Conservation (phyloP, 257 asterid species). For the Linderniella brevidens region DNA sequence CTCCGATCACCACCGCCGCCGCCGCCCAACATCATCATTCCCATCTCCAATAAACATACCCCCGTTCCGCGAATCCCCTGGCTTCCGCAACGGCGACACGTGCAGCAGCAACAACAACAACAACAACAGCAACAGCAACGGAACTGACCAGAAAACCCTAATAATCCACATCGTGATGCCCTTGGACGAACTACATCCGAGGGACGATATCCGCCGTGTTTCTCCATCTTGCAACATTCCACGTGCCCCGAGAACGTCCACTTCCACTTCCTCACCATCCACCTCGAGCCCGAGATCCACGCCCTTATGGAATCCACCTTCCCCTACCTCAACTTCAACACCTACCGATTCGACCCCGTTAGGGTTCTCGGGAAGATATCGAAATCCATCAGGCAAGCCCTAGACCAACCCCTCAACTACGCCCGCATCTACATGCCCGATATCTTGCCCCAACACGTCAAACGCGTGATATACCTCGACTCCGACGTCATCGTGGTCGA, state of each 20-base stretch:
- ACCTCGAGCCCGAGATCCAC: constrained; percentile 27
- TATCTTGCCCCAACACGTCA: constrained; percentile 31
- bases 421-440: constrained; percentile 64
- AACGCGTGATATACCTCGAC: constrained; percentile 55
- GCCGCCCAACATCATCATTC: constrained; percentile 20
- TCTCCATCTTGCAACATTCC: constrained; percentile 63
- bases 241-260: constrained; percentile 66
- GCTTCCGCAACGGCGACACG: constrained; percentile 49
- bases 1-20: constrained; percentile 27
- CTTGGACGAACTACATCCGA: constrained; percentile 59
- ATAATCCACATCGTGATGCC: constrained; percentile 78
- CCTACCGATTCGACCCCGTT: constrained; percentile 41
- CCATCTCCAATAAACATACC: constrained; percentile 16
- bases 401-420: constrained; percentile 77
- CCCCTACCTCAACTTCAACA: constrained; percentile 51
- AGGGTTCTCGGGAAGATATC: constrained; percentile 56
- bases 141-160: constrained; percentile 5
- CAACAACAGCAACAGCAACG: no score
- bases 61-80: constrained; percentile 61
- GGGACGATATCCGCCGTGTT: constrained; percentile 72
- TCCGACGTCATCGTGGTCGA: constrained; percentile 68
- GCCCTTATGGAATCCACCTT: constrained; percentile 53
- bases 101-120: constrained; percentile 14
- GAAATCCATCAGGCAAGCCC: constrained; percentile 56
- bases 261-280: constrained; percentile 55